phyloP scores from a whole-genome alignment of 768 basidiomycete genomes.

The Tremella mesenterica region DNA sequence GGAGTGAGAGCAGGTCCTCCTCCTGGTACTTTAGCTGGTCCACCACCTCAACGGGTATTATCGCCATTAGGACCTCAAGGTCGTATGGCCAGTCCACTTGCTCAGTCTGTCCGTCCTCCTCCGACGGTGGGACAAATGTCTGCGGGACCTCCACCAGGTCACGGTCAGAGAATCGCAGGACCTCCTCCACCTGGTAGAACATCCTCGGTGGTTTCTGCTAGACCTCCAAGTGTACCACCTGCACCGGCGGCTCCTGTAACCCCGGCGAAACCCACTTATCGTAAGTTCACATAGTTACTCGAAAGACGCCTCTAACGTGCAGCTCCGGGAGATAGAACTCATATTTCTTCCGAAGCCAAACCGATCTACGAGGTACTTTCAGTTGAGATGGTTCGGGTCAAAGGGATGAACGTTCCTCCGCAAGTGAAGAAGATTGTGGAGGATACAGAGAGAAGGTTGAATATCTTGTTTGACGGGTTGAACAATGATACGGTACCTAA shows the following conservation, averaged over 20 bases:
- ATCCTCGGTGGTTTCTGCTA: constrained; percentile 1
- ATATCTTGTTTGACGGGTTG: constrained; percentile 77
- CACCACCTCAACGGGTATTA: constrained; percentile 29
- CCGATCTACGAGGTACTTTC: constrained; percentile 62
- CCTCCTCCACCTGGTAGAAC: constrained; percentile 35
- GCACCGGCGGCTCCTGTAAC: constrained; percentile 47
- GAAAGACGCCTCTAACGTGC: constrained; percentile 6
- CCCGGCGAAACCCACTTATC: constrained; percentile 51
- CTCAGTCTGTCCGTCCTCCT: constrained; percentile 13
- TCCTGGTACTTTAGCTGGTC: constrained; percentile 21
- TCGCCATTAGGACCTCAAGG: constrained; percentile 34
- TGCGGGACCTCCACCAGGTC: constrained; percentile 25
- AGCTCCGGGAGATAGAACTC: constrained; percentile 87
- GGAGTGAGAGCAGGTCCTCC: constrained; percentile 18
- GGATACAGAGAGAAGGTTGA: constrained; percentile 77
- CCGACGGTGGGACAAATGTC: constrained; percentile 1
- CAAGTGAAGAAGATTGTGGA: constrained; percentile 76
- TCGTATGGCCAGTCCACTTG: constrained; percentile 13
- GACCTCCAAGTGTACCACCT: constrained; percentile 29
- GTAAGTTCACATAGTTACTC: constrained; percentile 46
- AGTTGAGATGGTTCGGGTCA: constrained; percentile 58
- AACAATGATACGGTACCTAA: constrained; percentile 77
- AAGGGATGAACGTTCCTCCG: constrained; percentile 60
- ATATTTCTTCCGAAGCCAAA: constrained; percentile 64
- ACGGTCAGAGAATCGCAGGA: constrained; percentile 30